Base-by-base conservation (phyloP, 345 rosid genomes). In the Citrus hindsii region DNA sequence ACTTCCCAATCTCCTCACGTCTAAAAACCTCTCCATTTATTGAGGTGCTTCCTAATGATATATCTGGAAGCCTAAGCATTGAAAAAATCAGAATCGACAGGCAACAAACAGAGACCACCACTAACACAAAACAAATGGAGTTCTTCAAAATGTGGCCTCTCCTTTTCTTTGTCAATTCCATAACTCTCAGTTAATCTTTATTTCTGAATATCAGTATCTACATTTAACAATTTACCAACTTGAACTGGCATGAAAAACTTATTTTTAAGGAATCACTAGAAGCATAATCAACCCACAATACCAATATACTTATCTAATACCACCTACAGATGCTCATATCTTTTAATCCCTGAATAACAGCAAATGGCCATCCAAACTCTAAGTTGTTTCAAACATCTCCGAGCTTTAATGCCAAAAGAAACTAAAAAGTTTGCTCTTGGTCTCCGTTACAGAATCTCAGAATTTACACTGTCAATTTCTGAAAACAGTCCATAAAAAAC, bases 41-140 rank as follows among this genome's bases (percentile, higher is more conserved):
- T 10, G 65, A 1, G 21, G 53, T 28, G 6, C 76, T 71, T 71
- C 77, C 40, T 10, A 72, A 61, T 25, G 89, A 27, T 37, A 84
- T 72, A 61, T 87, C 93, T 21, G 96, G 97, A 78, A 92, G 88
- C 84, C 80, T 79, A n/a, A 86, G 84, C 35, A 84, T 61, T 7
- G 93, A 84, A 51, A 90, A 21, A 68, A 82, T 77, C 64, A 88
- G 35, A 8, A 89, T 79, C 22, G 79, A 40, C 33, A 88, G 53
- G 83, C 87, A 92, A 77, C 89, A 92, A 33, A 82, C 4, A 32
- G 84, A 79, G n/a, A 90, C 83, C 65, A 87, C 83, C n/a, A 79
- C 16, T 22, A 84, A 77, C 1, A 89, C 74, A 53, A 90, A 84
- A 70, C 80, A 78, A 1, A 91, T 74, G 4, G 90, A 78, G 46